Conservation (phyloP, 1,284 basidiomycete species). For the Malassezia sp. region DNA sequence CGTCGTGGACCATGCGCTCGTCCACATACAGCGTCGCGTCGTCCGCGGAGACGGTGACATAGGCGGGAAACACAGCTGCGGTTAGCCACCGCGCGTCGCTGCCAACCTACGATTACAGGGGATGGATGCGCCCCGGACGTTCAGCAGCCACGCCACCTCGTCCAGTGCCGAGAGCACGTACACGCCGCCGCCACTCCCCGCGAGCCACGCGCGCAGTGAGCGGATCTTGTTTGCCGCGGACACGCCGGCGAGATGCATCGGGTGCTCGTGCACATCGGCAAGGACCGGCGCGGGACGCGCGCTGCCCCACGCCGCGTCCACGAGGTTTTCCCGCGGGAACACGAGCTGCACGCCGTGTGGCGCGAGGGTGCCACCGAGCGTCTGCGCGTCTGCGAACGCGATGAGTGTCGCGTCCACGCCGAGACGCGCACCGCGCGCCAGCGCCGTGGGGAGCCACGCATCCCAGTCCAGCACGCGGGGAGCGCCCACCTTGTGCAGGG, state of each 20-base stretch:
- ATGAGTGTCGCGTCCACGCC: conserved; percentile 83
- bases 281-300: conserved; percentile 60
- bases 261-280: conserved; percentile 63
- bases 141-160: conserved; percentile 41
- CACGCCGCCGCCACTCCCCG: conserved; percentile 8
- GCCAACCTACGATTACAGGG: conserved; percentile 27
- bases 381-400: conserved; percentile 56
- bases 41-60: conserved; percentile 22
- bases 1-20: conserved; percentile 18
- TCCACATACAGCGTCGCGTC: conserved; percentile 27
- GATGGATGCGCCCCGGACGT: conserved; percentile 36
- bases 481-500: conserved; percentile 58
- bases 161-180: conserved; percentile 36
- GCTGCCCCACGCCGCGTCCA: conserved; percentile 66
- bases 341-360: conserved; percentile 49
- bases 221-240: conserved; percentile 40
- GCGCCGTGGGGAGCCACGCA: conserved; percentile 49
- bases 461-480: conserved; percentile 40
- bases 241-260: conserved; percentile 61
- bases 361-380: conserved; percentile 15
- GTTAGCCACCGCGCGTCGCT: not conserved
- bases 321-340: conserved; percentile 58
- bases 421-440: conserved; percentile 54
- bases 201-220: conserved; percentile 23
- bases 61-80: conserved; percentile 35